Conservation (phyloP, 495 filamentous ascomycete genomes). For the Penicillium alfredii region DNA sequence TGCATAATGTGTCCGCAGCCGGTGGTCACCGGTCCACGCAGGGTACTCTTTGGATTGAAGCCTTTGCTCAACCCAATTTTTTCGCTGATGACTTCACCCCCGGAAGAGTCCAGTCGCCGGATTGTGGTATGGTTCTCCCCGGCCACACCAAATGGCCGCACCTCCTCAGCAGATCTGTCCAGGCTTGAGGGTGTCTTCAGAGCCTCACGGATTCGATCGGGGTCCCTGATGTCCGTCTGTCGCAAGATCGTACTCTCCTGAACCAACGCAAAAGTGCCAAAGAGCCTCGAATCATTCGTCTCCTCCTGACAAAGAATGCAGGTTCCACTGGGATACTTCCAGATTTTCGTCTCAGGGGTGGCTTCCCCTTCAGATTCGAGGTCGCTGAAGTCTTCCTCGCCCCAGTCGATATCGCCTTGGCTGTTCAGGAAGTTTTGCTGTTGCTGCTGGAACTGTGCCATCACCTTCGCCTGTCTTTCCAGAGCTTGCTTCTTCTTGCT, state of each 20-base stretch:
- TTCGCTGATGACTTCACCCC: constrained; percentile 62
- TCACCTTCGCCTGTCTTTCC: constrained; percentile 83
- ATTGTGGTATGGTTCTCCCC: constrained; percentile 74
- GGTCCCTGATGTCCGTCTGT: constrained; percentile 73
- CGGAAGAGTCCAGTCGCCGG: constrained; percentile 66
- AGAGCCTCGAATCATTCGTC: constrained; percentile 79
- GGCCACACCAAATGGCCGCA: constrained; percentile 86
- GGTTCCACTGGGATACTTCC: constrained; percentile 91
- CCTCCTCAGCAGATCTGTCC: constrained; percentile 71
- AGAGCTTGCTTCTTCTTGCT: constrained; percentile 82
- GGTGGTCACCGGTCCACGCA: constrained; percentile 76
- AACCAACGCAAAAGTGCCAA: constrained; percentile 86
- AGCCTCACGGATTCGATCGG: constrained; percentile 80
- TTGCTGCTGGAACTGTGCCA: constrained; percentile 96
- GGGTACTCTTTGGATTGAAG: constrained; percentile 62
- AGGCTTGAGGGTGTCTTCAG: constrained; percentile 69
- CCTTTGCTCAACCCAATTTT: constrained; percentile 83
- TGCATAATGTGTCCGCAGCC: constrained; percentile 99
- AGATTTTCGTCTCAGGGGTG: constrained; percentile 60
- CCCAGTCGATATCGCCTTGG: constrained; percentile 81
- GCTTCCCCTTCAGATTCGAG: constrained; percentile 51
- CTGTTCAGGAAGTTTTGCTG: constrained; percentile 89
- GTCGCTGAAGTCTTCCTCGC: constrained; percentile 68
- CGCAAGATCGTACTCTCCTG: constrained; percentile 82
- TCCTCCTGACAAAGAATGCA: constrained; percentile 97